Conservation (phyloP, 1,284 basidiomycete genomes). For the Malassezia dermatis region DNA sequence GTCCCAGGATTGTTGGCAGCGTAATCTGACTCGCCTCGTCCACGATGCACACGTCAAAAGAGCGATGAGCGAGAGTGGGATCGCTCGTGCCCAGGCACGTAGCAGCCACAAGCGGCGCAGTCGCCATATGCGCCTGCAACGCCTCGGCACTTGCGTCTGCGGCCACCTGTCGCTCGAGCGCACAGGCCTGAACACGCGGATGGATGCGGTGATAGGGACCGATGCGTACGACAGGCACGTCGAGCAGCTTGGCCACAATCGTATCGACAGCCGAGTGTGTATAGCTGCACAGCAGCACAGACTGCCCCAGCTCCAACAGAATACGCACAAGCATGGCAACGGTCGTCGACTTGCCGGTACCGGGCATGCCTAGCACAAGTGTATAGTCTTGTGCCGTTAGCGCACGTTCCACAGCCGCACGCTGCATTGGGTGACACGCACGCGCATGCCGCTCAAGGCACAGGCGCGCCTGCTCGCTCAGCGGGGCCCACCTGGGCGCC, state of each 20-base stretch:
- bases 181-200: conserved; percentile 58
- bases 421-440: conserved; percentile 61
- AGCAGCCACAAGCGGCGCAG: conserved; percentile 84
- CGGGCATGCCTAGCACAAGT: conserved; percentile 89
- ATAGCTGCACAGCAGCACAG: conserved; percentile 77
- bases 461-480: conserved; percentile 30
- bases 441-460: conserved; percentile 19
- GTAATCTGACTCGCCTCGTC: conserved; percentile 98
- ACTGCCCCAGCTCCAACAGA: conserved; percentile 70
- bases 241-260: conserved; percentile 63
- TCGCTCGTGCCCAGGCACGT: conserved; percentile 88
- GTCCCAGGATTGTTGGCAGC: conserved; percentile 84
- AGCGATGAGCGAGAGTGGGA: conserved; percentile 64
- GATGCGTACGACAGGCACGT: conserved; percentile 59
- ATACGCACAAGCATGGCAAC: conserved; percentile 75
- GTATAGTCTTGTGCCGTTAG: conserved; percentile 78
- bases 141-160: conserved; percentile 56
- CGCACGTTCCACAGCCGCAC: conserved; percentile 62
- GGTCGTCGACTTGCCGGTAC: conserved; percentile 93
- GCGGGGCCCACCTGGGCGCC: conserved; percentile 55
- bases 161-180: conserved; percentile 55
- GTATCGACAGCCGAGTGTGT: conserved; percentile 97
- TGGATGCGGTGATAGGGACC: conserved; percentile 83
- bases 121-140: conserved; percentile 67
- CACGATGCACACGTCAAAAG: conserved; percentile 93